phyloP scores from a whole-genome alignment of 140 eudicot species.

The Bidens hawaiensis region DNA sequence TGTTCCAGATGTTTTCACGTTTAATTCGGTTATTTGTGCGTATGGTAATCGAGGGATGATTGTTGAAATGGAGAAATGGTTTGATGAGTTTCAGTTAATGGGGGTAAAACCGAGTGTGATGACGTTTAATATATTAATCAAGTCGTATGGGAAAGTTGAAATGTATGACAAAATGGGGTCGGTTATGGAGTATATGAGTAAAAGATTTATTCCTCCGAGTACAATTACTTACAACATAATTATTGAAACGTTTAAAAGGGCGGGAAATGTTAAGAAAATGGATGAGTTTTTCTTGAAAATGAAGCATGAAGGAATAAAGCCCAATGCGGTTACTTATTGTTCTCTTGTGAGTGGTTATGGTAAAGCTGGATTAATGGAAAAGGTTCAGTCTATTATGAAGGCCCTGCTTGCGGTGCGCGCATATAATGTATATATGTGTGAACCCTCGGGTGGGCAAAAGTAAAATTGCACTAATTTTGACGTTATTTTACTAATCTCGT shows the following conservation, averaged over 20 bases:
- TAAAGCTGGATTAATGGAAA: slow-evolving; percentile 55
- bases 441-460: too few species aligned
- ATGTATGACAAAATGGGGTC: slow-evolving; percentile 69
- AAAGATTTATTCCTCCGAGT: slow-evolving; percentile 70
- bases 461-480: too few species aligned
- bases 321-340: slow-evolving; percentile 79
- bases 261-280: slow-evolving; percentile 59
- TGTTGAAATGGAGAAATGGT: slow-evolving; percentile 86
- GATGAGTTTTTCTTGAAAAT: slow-evolving; percentile 66
- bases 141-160: slow-evolving; percentile 72
- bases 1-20: slow-evolving; percentile 71
- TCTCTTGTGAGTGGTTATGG: slow-evolving; percentile 76
- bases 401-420: too few species aligned
- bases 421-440: too few species aligned
- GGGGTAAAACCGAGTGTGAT: slow-evolving; percentile 61
- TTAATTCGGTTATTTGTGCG: slow-evolving; percentile 72
- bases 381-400: too few species aligned
- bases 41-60: slow-evolving; percentile 66
- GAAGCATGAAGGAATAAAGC: slow-evolving; percentile 91
- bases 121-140: slow-evolving; percentile 74
- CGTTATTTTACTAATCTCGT: too few species aligned
- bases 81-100: slow-evolving; percentile 80
- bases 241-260: slow-evolving; percentile 56
- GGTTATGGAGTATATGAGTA: slow-evolving; percentile 73
- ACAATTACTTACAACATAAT: slow-evolving; percentile 60